Percentiles rank a stretch among this genome's conserved stretches.
Conservation (phyloP, 129 eudicot species). For the Escallonia herrerae region DNA sequence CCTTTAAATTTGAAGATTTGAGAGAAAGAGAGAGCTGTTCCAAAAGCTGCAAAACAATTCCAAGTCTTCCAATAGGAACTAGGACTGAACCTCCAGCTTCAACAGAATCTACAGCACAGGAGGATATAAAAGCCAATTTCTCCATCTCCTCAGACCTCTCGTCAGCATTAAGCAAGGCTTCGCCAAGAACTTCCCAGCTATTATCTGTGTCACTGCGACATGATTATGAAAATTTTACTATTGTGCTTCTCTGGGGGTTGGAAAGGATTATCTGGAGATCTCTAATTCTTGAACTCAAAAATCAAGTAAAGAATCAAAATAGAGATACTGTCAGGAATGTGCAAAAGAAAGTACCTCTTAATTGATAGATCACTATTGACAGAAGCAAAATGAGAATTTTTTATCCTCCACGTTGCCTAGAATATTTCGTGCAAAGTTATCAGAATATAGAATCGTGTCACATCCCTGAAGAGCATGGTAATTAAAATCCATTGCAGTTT, state of each 20-base stretch:
- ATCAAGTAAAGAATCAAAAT: background rate
- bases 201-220: slow-evolving; percentile 34
- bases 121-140: slow-evolving; percentile 62
- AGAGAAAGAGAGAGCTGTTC: slow-evolving; percentile 51
- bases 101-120: slow-evolving; percentile 52
- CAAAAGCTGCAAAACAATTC: slow-evolving; percentile 65
- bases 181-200: slow-evolving; percentile 9
- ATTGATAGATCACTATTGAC: slow-evolving; percentile 18
- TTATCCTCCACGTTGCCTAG: slow-evolving; percentile 16
- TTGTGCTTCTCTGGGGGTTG: background rate
- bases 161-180: slow-evolving; percentile 29
- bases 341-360: slow-evolving; percentile 25
- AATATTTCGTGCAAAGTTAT: slow-evolving; percentile 29
- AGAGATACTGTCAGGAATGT: background rate
- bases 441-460: slow-evolving; percentile 68
- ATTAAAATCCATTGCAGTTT: slow-evolving; percentile 59
- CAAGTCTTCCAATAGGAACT: slow-evolving; percentile 70
- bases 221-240: background rate
- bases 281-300: too few species aligned
- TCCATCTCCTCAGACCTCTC: slow-evolving; percentile 63
- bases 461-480: slow-evolving; percentile 45
- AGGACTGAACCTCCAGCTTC: slow-evolving; percentile 81
- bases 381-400: slow-evolving; percentile 17
- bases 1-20: slow-evolving; percentile 48
- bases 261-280: background rate